Base-by-base conservation (phyloP, 2,329 filamentous ascomycete species). In the Cercospora berteroae region DNA sequence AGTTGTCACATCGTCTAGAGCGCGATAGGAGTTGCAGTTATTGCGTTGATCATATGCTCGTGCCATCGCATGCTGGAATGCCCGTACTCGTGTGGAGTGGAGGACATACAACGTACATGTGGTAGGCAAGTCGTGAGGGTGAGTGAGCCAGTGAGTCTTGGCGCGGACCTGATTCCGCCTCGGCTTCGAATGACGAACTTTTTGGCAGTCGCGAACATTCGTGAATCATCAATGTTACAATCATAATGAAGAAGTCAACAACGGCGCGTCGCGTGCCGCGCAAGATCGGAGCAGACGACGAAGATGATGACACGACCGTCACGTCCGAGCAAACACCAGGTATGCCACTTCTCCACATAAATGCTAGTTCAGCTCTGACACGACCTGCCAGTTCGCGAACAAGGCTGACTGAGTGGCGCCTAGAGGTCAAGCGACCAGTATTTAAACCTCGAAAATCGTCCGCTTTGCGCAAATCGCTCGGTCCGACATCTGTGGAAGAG, bases 391-490 rank as follows among this genome's bases (percentile, higher is more conserved):
- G 73, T 67, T 62, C 18, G 50, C 63, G 61, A 60, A 44, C 55
- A 44, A 74, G 77, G 81, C 81, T 83, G 79, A 83, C 78, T 80
- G 74, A 69, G 72, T 48, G 66, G 85, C 82, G 82, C 67, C 80
- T 84, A 16, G 79, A 85, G 55, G 82, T 88, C 18, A 86, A 85
- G 73, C 81, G 85, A 71, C 86, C 86, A 36, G 77, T 75, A 0
- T 70, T 77, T n/a, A 88, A 87, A 73, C 74, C 79, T 64, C 86
- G 89, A 66, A 94, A 93, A 78, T 92, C 92, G 75, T 89, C 90
- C 4, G 88, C 88, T 16, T 85, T 92, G 2, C 87, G 90, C 6
- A 83, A 96, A 23, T 96, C 93, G 0, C 96, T 97, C 77, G 92
- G 89, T 0, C 86, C 87, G 0, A 68, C 84, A 9, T 83, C 85